phyloP scores from a whole-genome alignment of 2,329 filamentous ascomycete species.

The Fusarium nanum region DNA sequence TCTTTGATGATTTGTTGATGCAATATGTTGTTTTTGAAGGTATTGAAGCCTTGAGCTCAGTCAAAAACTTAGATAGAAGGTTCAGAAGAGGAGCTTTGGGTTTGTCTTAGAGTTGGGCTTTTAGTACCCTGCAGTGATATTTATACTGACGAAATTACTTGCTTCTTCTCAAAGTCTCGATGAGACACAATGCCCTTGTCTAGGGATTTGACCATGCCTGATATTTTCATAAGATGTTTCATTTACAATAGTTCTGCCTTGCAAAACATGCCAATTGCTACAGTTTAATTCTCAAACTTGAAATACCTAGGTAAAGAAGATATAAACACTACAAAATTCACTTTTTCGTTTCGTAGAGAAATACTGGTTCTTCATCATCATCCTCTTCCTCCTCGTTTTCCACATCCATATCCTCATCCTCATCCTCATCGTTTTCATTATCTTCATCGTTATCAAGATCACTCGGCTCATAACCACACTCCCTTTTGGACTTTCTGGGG shows the following conservation, averaged over 20 bases:
- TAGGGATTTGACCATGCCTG: not conserved
- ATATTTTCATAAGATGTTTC: not conserved
- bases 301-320: no score
- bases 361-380: not conserved
- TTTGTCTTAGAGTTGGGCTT: not conserved
- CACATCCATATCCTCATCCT: not conserved
- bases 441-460: no score
- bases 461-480: not conserved
- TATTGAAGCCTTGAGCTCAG: no score
- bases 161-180: not conserved
- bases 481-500: slow-evolving; percentile 19
- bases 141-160: not conserved
- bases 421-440: no score
- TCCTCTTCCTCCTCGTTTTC: not conserved
- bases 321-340: not conserved
- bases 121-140: not conserved
- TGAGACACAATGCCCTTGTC: not conserved
- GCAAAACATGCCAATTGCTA: not conserved
- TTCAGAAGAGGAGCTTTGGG: no score
- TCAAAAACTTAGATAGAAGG: no score
- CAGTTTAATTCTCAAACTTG: not conserved
- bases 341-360: accelerated
- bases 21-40: not conserved
- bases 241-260: not conserved
- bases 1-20: not conserved